Evolutionary conservation across 805 yeast genomes (phyloP), one percentile per base, ranked within the genome.

Genomic region (Tetrapisispora fleetii): DNA sequence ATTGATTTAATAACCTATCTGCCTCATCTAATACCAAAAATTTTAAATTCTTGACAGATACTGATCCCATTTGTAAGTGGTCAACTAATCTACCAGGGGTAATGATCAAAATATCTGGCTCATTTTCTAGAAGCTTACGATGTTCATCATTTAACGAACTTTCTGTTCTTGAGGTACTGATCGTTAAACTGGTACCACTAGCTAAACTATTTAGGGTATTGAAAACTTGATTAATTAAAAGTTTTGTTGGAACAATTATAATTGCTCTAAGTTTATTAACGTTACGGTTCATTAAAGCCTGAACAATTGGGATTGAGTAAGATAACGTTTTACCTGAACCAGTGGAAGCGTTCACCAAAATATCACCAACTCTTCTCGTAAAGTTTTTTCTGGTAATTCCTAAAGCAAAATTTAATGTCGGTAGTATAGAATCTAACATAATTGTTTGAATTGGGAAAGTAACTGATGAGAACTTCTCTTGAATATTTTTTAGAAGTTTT

Each of bases 271-370:
- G 64, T 46, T 80, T 71, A 1, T 95, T 90, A 2, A 88, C 88
- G 1, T 76, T 69, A 49, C 96, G 74, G 9, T 68, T 65, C 16
- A 73, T 68, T 46, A 91, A 70, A 2, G 79, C 68, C 52, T 90
- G 89, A 2, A 93, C 73, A 8, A 93, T 75, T 1, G 99, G 98
- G 2, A 91, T 74, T 45, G 80, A 74, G 59, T 91, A 91, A 2
- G 96, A 95, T 48, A 93, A 70, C 0, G 99, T 91, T 62, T 91
- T 91, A 58, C 99, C 99, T 0, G 95, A 85, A 40, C 99, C 99
- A 0, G 99, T 91, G 11, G 95, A 79, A 1, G 99, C 95, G 65
- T 91, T 90, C 6, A 91, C 95, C 41, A 91, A 70, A 18, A 89
- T 65, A 65, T 93, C 95, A 22, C 91, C 91, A 49, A 72, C 70